Percentiles rank a stretch among this genome's conserved stretches.
Conservation (phyloP, 169 alveolate species). For the Amoebophrya sp. region DNA sequence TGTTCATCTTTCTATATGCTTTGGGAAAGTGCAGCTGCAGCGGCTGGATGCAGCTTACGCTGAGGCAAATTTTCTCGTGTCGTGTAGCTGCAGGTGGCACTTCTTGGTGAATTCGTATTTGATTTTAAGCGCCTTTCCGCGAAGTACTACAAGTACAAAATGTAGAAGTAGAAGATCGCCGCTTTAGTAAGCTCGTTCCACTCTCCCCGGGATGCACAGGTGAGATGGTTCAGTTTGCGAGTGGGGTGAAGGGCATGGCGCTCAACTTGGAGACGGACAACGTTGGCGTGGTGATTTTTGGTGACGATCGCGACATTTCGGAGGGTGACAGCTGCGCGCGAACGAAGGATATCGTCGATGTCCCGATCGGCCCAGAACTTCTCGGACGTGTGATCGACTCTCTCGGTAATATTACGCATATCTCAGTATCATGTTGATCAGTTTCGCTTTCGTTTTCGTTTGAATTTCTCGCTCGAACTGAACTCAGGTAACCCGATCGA, state of each 20-base stretch:
- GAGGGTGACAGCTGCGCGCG: conserved; percentile 82
- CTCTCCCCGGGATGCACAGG: conserved; percentile 55
- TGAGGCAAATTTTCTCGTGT: not conserved
- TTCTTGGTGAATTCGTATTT: no score
- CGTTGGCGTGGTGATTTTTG: conserved; percentile 93
- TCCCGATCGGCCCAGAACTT: conserved; percentile 88
- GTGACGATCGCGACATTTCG: conserved; percentile 87
- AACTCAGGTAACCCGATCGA: conserved; percentile 85
- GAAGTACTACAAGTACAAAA: not conserved
- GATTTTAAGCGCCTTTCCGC: no score
- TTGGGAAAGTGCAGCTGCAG: not conserved
- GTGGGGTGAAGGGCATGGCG: conserved; percentile 89
- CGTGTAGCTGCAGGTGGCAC: no score
- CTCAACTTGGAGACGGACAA: conserved; percentile 89
- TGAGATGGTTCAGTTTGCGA: conserved; percentile 81
- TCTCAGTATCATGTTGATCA: no score
- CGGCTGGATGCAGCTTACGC: not conserved
- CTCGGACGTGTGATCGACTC: conserved; percentile 96
- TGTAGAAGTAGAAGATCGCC: not conserved
- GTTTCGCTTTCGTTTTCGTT: no score
- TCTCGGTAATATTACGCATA: no score
- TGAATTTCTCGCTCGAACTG: no score
- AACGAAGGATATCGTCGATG: conserved; percentile 89
- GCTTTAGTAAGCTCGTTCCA: not conserved
- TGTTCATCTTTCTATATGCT: not conserved